These are phyloP conservation scores for Fusarium sp. DNA, from an alignment of 2,329 filamentous ascomycete genomes.

Conservation along the genomic window DNA sequence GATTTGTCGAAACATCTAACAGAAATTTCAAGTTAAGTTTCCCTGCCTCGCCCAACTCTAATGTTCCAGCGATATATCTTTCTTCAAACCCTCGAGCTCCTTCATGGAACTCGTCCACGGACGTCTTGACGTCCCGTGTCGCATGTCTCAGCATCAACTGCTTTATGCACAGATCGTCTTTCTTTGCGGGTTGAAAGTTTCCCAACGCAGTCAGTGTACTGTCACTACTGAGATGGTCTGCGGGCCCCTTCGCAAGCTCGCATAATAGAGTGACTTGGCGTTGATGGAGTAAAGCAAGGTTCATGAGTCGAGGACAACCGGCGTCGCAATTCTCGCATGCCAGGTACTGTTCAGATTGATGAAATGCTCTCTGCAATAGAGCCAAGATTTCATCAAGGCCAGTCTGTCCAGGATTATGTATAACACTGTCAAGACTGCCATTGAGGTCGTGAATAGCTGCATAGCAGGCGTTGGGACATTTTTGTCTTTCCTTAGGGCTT, in stretches of 20 bases:
- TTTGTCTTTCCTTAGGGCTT: conserved; percentile 3
- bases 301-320: conserved; percentile 11
- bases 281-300: conserved; percentile 26
- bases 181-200: neutral
- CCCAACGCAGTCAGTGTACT: neutral
- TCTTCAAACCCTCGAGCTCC: conserved; percentile 10
- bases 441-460: conserved; percentile 9
- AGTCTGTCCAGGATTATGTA: neutral
- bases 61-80: neutral
- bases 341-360: conserved; percentile 9
- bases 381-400: conserved; percentile 5
- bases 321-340: conserved; percentile 17
- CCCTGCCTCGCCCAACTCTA: conserved; percentile 12
- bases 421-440: neutral
- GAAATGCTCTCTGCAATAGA: neutral
- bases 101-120: neutral
- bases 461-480: conserved; percentile 9
- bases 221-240: neutral
- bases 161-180: conserved; percentile 15
- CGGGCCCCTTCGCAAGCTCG: conserved; percentile 1
- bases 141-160: conserved; percentile 15
- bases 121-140: neutral
- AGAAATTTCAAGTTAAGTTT: conserved; percentile 25
- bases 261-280: conserved; percentile 9
- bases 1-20: neutral